Percentiles rank a stretch among this genome's conserved stretches.
Conservation (phyloP, 768 basidiomycete species). For the Boletus vinaceobasis region DNA sequence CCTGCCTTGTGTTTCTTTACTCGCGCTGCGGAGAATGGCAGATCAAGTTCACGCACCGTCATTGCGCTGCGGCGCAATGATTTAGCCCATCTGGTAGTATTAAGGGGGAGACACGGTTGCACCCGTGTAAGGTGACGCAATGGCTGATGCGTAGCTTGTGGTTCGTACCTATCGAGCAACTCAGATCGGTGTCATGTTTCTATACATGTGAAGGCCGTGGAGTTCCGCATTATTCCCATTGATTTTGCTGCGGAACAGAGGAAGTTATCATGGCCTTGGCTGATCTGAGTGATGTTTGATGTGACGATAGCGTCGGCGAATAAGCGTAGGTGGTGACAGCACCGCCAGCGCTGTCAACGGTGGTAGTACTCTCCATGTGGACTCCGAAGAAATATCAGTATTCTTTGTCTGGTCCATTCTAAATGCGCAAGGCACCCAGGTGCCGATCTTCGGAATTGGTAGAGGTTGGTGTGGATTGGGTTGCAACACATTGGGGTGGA, state of each 20-base stretch:
- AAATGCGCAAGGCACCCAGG: background rate
- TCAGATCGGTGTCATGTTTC: background rate
- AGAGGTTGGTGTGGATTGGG: background rate
- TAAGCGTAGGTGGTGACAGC: background rate
- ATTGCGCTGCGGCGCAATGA: background rate
- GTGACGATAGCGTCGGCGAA: no score
- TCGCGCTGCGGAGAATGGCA: conserved; percentile 10
- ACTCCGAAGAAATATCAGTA: no score
- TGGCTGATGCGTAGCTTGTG: background rate
- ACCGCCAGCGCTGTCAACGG: no score
- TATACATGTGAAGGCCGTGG: background rate
- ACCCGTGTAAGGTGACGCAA: background rate
- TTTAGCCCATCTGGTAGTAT: background rate
- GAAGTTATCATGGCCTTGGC: background rate
- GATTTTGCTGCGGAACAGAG: background rate
- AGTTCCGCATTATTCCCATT: background rate
- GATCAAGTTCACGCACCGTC: background rate
- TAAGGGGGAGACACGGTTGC: background rate
- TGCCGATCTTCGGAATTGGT: background rate
- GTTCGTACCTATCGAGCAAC: background rate
- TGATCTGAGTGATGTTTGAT: background rate
- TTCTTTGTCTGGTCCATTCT: background rate
- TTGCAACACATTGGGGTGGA: background rate
- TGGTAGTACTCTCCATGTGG: no score
- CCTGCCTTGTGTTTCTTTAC: conserved; percentile 11